Base-by-base conservation (phyloP, 2,329 filamentous ascomycete genomes). In the Colletotrichum sp. region DNA sequence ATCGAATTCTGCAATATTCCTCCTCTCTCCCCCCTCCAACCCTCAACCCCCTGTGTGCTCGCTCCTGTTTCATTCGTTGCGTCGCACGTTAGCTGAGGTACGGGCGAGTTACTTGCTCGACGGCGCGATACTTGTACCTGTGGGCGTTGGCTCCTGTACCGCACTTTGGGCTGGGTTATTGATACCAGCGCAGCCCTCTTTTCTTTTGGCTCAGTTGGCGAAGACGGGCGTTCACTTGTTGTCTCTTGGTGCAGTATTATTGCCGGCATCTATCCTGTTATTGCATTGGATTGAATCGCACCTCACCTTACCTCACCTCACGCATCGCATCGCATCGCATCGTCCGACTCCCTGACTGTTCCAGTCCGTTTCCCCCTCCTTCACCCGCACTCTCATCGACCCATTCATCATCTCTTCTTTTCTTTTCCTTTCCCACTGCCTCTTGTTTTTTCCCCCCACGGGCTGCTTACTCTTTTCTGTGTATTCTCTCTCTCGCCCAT, bases 1-100 rank as follows among this genome's bases (percentile, higher is more conserved):
- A 73, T 71, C 61, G 62, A 75, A 39, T 56, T 75, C 71, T 71
- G 67, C 71, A 74, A 52, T 65, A 70, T 60, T 18, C 27, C 22
- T 43, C 39, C 39, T 43, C 39, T 43, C 39, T 43, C 16, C 39
- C 28, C 39, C 39, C 39, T 43, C 39, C 39, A 43, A n/a, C 8
- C 39, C 39, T 39, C 36, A 4, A 18, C 15, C 27, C 58, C 43
- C 67, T 58, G 71, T 60, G 36, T 22, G 34, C 25, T 13, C 22
- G 4, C 34, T 30, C 16, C 10, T 10, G 39, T 71, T 36, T 60
- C 22, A 74, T 74, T 74, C 60, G 67, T 58, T 52, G 48, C 27
- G 22, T 34, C 48, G 34, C 27, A 36, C 43, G n/a, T 52, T 66
- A 48, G 62, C 62, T 66, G 70, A 71, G 67, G 48, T 66, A 68